A percentile compares a stretch with the other conserved stretches of the same genome.
Evolutionary conservation across 2,329 filamentous ascomycete species (phyloP).

Genomic region (Mycosphaerella sp.): DNA sequence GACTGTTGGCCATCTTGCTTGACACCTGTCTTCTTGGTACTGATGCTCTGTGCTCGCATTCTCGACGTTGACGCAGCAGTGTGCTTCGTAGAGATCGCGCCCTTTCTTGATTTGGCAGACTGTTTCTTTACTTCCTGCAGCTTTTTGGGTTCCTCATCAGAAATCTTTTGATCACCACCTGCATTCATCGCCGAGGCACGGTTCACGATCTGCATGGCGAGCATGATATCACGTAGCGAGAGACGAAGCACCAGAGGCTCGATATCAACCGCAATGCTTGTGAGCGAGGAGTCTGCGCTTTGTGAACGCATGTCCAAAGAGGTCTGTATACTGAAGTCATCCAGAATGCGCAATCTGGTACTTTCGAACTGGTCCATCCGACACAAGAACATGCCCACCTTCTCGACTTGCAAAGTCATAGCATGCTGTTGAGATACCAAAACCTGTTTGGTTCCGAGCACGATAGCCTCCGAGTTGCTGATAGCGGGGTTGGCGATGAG

Average conservation of each 20-base stretch:
- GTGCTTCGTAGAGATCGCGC: conserved; percentile 42
- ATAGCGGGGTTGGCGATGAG: conserved; percentile 91
- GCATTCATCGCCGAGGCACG: conserved; percentile 80
- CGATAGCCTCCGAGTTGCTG: conserved; percentile 87
- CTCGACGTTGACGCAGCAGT: conserved; percentile 41
- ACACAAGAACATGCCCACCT: conserved; percentile 97
- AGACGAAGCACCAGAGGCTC: conserved; percentile 87
- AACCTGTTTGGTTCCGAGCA: conserved; percentile 88
- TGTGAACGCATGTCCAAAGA: conserved; percentile 71
- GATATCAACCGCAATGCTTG: conserved; percentile 77
- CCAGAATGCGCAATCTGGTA: conserved; percentile 81
- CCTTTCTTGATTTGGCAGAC: conserved; percentile 28
- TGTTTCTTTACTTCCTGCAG: conserved; percentile 45
- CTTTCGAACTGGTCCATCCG: conserved; percentile 98
- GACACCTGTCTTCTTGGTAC: conserved; percentile 46
- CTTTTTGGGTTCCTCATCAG: conserved; percentile 53
- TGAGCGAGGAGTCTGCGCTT: conserved; percentile 55
- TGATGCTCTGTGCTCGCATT: conserved; percentile 42
- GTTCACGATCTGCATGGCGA: conserved; percentile 86
- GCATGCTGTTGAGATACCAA: conserved; percentile 90
- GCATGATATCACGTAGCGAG: conserved; percentile 87
- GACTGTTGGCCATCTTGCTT: conserved; percentile 39
- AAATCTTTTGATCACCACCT: conserved; percentile 41
- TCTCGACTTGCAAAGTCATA: conserved; percentile 83
- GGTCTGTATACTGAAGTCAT: conserved; percentile 89